Percentiles rank a stretch among this genome's conserved stretches.
Evolutionary conservation across 495 filamentous ascomycete genomes (phyloP).

Genomic region (Physcia stellaris): DNA sequence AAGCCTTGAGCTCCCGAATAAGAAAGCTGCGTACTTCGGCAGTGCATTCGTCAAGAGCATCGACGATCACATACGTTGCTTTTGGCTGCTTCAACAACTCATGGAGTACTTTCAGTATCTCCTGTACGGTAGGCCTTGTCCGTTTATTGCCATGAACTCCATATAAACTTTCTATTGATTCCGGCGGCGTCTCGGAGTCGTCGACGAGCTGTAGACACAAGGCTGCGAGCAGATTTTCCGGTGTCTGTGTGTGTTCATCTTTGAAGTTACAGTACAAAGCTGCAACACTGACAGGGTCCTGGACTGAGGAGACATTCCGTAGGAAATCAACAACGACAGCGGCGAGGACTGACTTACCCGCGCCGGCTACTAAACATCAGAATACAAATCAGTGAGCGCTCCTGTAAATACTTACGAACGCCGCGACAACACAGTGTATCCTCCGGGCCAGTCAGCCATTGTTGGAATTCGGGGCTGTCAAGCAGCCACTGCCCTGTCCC

Average conservation of each 20-base stretch:
- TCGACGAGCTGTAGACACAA: slow-evolving; percentile 22
- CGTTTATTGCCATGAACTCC: neutral
- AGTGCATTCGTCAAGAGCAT: slow-evolving; percentile 35
- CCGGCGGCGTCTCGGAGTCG: neutral
- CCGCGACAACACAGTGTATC: neutral
- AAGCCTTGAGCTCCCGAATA: neutral
- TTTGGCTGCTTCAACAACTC: neutral
- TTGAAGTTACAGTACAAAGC: slow-evolving; percentile 29
- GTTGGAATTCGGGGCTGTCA: slow-evolving; percentile 3
- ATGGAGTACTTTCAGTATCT: slow-evolving; percentile 1
- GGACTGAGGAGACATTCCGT: slow-evolving; percentile 5
- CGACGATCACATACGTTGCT: slow-evolving; percentile 15
- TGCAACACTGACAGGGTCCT: slow-evolving; percentile 14
- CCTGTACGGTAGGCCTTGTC: neutral
- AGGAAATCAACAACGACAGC: slow-evolving; percentile 26
- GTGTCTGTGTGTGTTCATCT: slow-evolving; percentile 12
- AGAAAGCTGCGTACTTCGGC: neutral
- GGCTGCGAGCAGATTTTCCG: slow-evolving; percentile 17
- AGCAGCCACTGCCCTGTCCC: slow-evolving; percentile 32
- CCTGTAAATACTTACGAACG: slow-evolving; percentile 3
- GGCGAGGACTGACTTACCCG: slow-evolving; percentile 29
- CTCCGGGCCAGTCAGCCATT: neutral
- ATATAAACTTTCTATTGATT: neutral
- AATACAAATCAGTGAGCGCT: too few species aligned
- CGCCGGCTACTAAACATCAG: slow-evolving; percentile 30